Evolutionary conservation across 768 basidiomycete species (phyloP), one percentile per base, ranked within the genome.

Genomic region (Trametopsis cervina): DNA sequence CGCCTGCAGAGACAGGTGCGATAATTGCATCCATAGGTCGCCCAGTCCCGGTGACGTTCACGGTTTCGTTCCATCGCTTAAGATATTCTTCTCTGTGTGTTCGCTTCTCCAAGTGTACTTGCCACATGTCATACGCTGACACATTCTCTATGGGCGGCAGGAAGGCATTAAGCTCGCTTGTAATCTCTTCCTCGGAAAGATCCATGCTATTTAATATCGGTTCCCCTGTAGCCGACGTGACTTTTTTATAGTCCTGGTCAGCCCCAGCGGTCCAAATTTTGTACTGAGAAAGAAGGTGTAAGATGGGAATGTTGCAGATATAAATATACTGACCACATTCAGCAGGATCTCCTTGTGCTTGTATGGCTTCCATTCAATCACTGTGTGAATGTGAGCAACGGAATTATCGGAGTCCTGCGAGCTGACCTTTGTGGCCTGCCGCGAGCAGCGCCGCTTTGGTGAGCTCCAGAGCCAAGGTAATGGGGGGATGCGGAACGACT

Each of bases 1-100:
- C 82, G 0, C 72, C 65, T 1, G 84, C 71, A 1, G 81, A 80
- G 2, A 68, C 71, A 18, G 89, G 83, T 2, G 70, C 65, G 27
- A 90, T 81, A 54, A 91, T 77, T 1, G 82, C 86, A 58, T 90
- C 89, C 4, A 89, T 74, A 4, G 85, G 82, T 2, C 89, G 66
- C 1, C 82, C 84, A 0, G 85, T 89, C 0, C 76, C 77, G 0
- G 85, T 89, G 12, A 55, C 40, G 0, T 46, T 52, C 9, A 55
- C 64, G 0, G 80, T 83, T 4, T 63, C 68, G 43, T 80, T 72
- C 86, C 85, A 89, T 42, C 76, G 64, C 40, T 80, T 73, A 40
- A 85, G 62, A 57, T 86, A 79, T 42, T 72, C 69, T 54, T 78
- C 68, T 21, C 83, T 73, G 24, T 83, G 53, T 10, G 70, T 68